Conservation (phyloP, 1,284 basidiomycete species). For the Vanrija sp. region DNA sequence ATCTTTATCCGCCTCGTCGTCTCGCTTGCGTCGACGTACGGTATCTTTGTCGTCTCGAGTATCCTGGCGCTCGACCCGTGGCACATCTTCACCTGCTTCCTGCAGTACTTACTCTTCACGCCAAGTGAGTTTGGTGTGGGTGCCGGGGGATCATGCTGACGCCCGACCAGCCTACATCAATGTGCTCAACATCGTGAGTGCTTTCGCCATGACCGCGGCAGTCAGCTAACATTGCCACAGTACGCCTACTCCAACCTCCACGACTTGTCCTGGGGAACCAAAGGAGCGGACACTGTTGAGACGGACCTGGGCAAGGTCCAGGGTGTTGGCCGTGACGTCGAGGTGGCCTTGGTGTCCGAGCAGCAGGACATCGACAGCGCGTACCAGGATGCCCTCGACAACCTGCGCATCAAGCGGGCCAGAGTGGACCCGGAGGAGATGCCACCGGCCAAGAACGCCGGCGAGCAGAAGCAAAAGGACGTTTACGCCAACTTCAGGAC, state of each 20-base stretch:
- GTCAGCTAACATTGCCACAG: slow-evolving; percentile 10
- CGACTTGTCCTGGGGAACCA: slow-evolving; percentile 78
- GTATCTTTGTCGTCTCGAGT: slow-evolving; percentile 73
- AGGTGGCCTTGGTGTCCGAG: slow-evolving; percentile 80
- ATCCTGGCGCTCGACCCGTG: slow-evolving; percentile 89
- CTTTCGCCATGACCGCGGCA: not conserved
- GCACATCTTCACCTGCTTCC: slow-evolving; percentile 81
- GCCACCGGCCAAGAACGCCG: slow-evolving; percentile 52
- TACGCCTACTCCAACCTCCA: slow-evolving; percentile 57
- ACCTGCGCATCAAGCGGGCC: slow-evolving; percentile 54
- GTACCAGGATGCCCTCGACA: slow-evolving; percentile 83
- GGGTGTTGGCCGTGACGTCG: slow-evolving; percentile 65
- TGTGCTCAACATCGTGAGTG: slow-evolving; percentile 17
- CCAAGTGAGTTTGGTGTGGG: slow-evolving; percentile 34
- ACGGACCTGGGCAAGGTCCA: slow-evolving; percentile 71
- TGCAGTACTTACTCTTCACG: slow-evolving; percentile 76
- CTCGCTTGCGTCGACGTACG: slow-evolving; percentile 79
- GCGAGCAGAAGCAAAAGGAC: slow-evolving; percentile 72
- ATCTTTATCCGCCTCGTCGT: slow-evolving; percentile 73
- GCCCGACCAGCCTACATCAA: slow-evolving; percentile 8
- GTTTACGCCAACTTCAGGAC: slow-evolving; percentile 85
- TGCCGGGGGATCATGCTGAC: slow-evolving; percentile 23
- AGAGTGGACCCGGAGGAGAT: slow-evolving; percentile 29
- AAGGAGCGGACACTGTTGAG: slow-evolving; percentile 64
- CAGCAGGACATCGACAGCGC: slow-evolving; percentile 81